Evolutionary conservation across 805 yeast species (phyloP).

Genomic region (Candida yuanshanica): DNA sequence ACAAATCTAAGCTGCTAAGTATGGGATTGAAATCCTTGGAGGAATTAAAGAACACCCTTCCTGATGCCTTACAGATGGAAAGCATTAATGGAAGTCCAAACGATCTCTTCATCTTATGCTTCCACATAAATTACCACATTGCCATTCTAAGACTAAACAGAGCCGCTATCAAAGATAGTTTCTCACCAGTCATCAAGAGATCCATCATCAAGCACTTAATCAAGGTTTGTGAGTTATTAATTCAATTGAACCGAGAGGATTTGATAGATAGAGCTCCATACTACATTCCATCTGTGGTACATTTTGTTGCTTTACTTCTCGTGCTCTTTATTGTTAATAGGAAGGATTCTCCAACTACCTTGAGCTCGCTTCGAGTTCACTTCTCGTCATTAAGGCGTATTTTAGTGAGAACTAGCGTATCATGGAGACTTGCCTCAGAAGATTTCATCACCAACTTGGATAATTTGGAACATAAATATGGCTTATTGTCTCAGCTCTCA

Average conservation of each 20-base stretch:
- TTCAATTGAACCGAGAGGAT: not conserved
- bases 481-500: not conserved
- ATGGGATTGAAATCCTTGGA: slow-evolving; percentile 22
- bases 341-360: not conserved
- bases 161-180: slow-evolving; percentile 10
- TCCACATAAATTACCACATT: slow-evolving; percentile 24
- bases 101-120: slow-evolving; percentile 13
- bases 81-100: not conserved
- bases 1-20: slow-evolving; percentile 19
- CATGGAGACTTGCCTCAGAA: not conserved
- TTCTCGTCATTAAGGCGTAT: not conserved
- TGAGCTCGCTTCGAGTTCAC: not conserved
- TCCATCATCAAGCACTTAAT: slow-evolving; percentile 17
- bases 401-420: not conserved
- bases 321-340: slow-evolving; percentile 2
- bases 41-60: slow-evolving; percentile 22
- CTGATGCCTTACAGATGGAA: slow-evolving; percentile 10
- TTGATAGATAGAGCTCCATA: slow-evolving; percentile 12
- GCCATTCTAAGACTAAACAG: slow-evolving; percentile 19
- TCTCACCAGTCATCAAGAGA: slow-evolving; percentile 7
- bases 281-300: slow-evolving; percentile 9
- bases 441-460: not conserved
- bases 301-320: slow-evolving; percentile 9
- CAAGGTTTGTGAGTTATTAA: slow-evolving; percentile 11
- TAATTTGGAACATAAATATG: not conserved